Evolutionary conservation across 768 basidiomycete species (phyloP).

Genomic region (Russula brevipes): DNA sequence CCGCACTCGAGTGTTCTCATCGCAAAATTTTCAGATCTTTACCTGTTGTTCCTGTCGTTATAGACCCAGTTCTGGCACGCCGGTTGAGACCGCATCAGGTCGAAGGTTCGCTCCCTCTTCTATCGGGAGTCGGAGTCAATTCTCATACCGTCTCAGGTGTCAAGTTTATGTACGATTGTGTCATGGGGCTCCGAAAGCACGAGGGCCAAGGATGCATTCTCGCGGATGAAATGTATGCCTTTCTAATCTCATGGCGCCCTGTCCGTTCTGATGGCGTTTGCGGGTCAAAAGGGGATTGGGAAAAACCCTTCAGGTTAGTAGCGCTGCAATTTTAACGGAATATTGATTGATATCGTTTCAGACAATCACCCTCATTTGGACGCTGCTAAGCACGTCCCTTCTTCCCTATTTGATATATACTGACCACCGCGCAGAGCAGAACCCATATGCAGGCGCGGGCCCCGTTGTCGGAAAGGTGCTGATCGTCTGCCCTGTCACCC

Average conservation of each 20-base stretch:
- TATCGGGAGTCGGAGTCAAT: not conserved
- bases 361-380: conserved; percentile 93
- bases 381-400: conserved; percentile 68
- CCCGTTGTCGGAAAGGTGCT: conserved; percentile 72
- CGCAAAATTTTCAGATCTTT: conserved; percentile 42
- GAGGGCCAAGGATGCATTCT: conserved; percentile 93
- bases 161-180: conserved; percentile 90
- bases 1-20: not conserved
- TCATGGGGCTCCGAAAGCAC: conserved; percentile 89
- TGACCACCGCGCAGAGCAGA: conserved; percentile 57
- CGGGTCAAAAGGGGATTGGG: conserved; percentile 76
- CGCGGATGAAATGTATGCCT: conserved; percentile 85
- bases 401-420: not conserved
- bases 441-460: conserved; percentile 57
- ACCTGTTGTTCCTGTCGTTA: conserved; percentile 72
- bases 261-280: conserved; percentile 10
- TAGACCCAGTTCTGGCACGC: conserved; percentile 79
- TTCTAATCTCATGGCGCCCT: conserved; percentile 2
- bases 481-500: conserved; percentile 90
- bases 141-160: conserved; percentile 44
- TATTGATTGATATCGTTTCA: conserved; percentile 31
- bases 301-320: conserved; percentile 78
- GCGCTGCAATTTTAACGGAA: conserved; percentile 7
- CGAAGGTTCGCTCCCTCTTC: conserved; percentile 52
- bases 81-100: conserved; percentile 83